These are phyloP conservation scores for Scedosporium aurantiacum DNA, from an alignment of 2,329 filamentous ascomycete species.

Conservation along the genomic window DNA sequence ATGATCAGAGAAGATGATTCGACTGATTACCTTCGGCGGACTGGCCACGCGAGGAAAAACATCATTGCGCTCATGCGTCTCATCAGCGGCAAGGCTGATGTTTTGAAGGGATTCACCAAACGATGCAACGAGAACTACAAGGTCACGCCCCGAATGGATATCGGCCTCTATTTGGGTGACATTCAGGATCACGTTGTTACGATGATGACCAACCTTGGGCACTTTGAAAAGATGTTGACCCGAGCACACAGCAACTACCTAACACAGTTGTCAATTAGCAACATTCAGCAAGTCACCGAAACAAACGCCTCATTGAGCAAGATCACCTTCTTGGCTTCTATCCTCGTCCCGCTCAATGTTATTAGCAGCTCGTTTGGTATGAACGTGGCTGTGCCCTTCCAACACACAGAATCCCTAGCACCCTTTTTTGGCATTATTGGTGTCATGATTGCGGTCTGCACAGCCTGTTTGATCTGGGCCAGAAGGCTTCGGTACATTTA, in stretches of 20 bases:
- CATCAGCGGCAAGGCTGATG: constrained; percentile 93
- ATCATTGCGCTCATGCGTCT: constrained; percentile 89
- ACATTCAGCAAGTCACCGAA: constrained; percentile 74
- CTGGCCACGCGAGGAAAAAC: constrained; percentile 86
- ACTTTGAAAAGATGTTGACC: constrained; percentile 96
- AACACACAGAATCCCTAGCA: constrained; percentile 37
- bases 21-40: constrained; percentile 72
- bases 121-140: constrained; percentile 97
- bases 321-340: constrained; percentile 86
- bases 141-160: constrained; percentile 89
- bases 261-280: constrained; percentile 86
- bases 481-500: constrained; percentile 36
- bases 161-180: constrained; percentile 90
- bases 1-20: constrained; percentile 85
- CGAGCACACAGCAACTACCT: constrained; percentile 93
- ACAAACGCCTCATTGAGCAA: constrained; percentile 88
- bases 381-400: constrained; percentile 69
- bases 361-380: constrained; percentile 81
- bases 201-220: constrained; percentile 92
- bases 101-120: constrained; percentile 94
- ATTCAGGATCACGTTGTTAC: constrained; percentile 99
- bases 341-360: constrained; percentile 92
- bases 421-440: constrained; percentile 41
- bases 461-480: constrained; percentile 34
- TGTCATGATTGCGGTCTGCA: constrained; percentile 42